Evolutionary conservation across 2,329 filamentous ascomycete genomes (phyloP), one percentile per base, ranked within the genome.

Genomic region (Botryosphaeria dothidea): DNA sequence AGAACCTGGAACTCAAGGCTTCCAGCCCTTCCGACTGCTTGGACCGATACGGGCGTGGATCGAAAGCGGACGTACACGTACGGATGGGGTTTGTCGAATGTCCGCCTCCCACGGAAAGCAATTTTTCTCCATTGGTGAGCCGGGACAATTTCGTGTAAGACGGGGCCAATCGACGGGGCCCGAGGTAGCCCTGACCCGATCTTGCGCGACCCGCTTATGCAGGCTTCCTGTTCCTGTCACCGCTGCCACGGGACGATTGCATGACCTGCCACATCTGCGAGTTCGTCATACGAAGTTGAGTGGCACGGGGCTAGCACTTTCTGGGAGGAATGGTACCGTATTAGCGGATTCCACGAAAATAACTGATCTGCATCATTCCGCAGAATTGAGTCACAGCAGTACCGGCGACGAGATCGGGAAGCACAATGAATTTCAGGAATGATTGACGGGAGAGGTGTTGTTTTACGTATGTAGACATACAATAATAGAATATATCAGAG

Each of bases 141-240:
- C 31, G 7, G 13, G 17, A 38, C 38, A 2, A 56, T 41, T 56
- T 56, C 23, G 25, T 21, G 54, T 43, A 19, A 25, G 34, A 58
- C 36, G 36, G 23, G 19, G 9, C 54, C 54, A 58, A 58, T 38
- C 36, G 15, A 29, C 23, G 54, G 36, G 34, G 17, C 5, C 23
- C 8, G 21, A 45, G 23, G 54, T 15, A 43, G 23, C 54, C 36
- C 23, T 43, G 17, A 27, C 19, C 54, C 54, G 54, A 58, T 58
- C 34, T n/a, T 29, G 54, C 54, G 38, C 36, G 3, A 58, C 54
- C 54, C 36, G 43, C 15, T n/a, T 11, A 58, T 58, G 54, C 54
- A 58, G 7, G 54, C 54, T 45, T 45, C 54, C 36, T 45, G 54
- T 58, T 58, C 54, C 54, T 58, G 54, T 58, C 54, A 58, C 54